Evolutionary conservation across 2,329 filamentous ascomycete species (phyloP).

Genomic region (Pezicula rhizophila): DNA sequence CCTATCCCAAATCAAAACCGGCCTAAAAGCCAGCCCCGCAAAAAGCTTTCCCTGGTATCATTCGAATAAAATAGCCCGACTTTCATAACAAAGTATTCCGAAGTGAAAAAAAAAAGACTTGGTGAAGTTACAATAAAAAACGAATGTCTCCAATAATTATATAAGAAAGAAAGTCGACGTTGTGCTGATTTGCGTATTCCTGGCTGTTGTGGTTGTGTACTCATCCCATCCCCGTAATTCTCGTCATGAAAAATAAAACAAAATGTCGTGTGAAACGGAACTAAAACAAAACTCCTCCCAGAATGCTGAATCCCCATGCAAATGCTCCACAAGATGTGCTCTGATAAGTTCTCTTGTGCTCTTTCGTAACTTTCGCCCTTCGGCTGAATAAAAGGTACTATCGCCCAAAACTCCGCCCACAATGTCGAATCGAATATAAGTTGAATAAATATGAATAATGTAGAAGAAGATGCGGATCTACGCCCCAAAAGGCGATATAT

Average conservation of each 20-base stretch:
- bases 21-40: too few species aligned
- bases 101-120: not conserved
- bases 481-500: not conserved
- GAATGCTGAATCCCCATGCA: not conserved
- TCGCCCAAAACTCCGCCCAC: not conserved
- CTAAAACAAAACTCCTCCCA: not conserved
- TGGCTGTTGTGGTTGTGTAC: not conserved
- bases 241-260: not conserved
- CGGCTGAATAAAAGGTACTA: not conserved
- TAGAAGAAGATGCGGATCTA: not conserved
- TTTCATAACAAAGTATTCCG: too few species aligned
- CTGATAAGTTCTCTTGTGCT: too few species aligned
- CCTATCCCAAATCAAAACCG: too few species aligned
- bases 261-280: not conserved
- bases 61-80: not conserved
- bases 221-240: not conserved
- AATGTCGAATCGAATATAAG: not conserved
- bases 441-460: too few species aligned
- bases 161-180: not conserved
- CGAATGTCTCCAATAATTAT: slow-evolving; percentile 2
- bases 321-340: not conserved
- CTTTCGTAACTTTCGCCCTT: too few species aligned
- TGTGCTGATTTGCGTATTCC: not conserved
- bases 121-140: not conserved
- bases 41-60: too few species aligned